Base-by-base conservation (phyloP, 768 basidiomycete species). In the Mycena indigotica region DNA sequence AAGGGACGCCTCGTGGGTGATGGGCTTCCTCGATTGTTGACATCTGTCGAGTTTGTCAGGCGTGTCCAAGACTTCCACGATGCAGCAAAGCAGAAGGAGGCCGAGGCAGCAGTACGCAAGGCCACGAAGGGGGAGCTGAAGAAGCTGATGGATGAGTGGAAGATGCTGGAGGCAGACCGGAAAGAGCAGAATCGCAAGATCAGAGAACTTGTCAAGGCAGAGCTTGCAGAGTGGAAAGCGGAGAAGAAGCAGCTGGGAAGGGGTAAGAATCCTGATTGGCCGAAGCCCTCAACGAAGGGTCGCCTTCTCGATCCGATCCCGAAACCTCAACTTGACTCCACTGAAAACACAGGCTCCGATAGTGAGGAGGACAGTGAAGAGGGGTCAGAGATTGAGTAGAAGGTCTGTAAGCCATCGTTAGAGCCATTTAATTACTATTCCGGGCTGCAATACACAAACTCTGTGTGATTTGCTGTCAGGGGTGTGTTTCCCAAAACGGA, bases 1-100 rank as follows among this genome's bases (percentile, higher is more conserved):
- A 51, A 54, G 24, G 49, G 32, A 2, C 49, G 53, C 2, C n/a
- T 59, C n/a, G 49, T 55, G 1, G 49, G 53, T 3, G 53, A 59
- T 29, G 58, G 58, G 5, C 16, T 59, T 48, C 58, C 58, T 1
- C 49, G 53, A 8, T 23, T 59, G 0, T 26, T 59, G 21, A 59
- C 58, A 29, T 12, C 53, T 1, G 12, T 17, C 1, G 52, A 24
- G 1, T 58, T 58, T 28, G 45, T 54, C 2, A 23, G 19, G 1
- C 57, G 57, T 32, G 57, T 58, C 15, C 21, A 5, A 17, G 45
- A 25, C 0, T 58, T 53, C 45, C 45, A 58, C 3, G 21, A 39
- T 15, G 53, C 52, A 10, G 57, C 52, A 1, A 53, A 39, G 28
- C n/a, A 2, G 15, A 58, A 58, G 24, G 48, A 6, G 21, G 17